Percentiles rank a stretch among this genome's conserved stretches.
Conservation (phyloP, 305 asterid species). For the Rubia tinctorum region DNA sequence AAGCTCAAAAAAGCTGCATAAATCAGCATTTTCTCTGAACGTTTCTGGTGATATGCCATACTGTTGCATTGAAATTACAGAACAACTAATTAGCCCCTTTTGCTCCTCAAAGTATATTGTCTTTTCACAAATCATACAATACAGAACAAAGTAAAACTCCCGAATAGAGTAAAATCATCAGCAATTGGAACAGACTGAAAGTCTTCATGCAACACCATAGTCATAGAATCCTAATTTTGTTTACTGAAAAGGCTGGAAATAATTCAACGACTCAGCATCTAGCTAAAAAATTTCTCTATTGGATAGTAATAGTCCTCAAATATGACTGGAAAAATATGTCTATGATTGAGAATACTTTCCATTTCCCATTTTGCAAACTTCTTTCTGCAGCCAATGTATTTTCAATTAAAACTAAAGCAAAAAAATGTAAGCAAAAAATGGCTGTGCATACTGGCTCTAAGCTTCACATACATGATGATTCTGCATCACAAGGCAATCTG, state of each 20-base stretch:
- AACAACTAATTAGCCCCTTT: slow-evolving; percentile 19
- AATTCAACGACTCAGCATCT: not conserved
- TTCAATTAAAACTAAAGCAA: not conserved
- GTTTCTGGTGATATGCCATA: slow-evolving; percentile 84
- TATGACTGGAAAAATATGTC: not conserved
- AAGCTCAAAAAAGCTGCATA: slow-evolving; percentile 73
- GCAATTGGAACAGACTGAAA: not conserved
- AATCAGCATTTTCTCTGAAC: slow-evolving; percentile 36
- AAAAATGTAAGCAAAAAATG: not conserved
- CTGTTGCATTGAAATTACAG: slow-evolving; percentile 38
- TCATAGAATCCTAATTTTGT: not conserved
- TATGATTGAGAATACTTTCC: not conserved
- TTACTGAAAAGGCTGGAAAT: not conserved
- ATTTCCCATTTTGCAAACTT: not conserved
- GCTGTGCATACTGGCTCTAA: slow-evolving; percentile 1
- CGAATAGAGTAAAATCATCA: not conserved
- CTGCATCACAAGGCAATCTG: slow-evolving; percentile 94
- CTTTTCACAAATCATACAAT: not conserved
- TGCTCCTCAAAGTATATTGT: not conserved
- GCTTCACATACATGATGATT: slow-evolving; percentile 67
- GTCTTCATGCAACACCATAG: not conserved
- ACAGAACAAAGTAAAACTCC: not conserved
- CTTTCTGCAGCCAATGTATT: not conserved
- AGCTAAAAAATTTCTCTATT: not conserved
- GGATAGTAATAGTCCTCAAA: not conserved